Evolutionary conservation across 768 basidiomycete genomes (phyloP).

Genomic region (Trametes maxima): DNA sequence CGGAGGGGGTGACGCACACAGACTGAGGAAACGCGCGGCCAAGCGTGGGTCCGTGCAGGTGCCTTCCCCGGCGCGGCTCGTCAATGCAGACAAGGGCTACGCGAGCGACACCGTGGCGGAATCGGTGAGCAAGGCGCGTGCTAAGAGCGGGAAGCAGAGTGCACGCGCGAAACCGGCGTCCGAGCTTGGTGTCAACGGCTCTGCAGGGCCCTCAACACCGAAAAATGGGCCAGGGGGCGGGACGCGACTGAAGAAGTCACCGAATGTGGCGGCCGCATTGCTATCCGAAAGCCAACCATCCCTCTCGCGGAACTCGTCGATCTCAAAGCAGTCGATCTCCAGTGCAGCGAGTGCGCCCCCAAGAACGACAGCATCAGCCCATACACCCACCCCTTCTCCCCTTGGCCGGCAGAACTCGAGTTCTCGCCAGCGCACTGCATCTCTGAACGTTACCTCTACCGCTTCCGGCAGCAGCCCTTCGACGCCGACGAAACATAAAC

Average conservation of each 20-base stretch:
- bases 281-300: slow-evolving; percentile 19
- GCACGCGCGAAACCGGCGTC: slow-evolving; percentile 1
- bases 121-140: slow-evolving; percentile 20
- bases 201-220: slow-evolving; percentile 5
- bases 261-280: neutral
- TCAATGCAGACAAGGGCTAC: slow-evolving; percentile 28
- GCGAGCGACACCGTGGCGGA: slow-evolving; percentile 29
- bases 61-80: neutral
- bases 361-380: neutral
- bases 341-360: slow-evolving; percentile 30
- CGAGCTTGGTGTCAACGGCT: slow-evolving; percentile 5
- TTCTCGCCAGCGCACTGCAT: slow-evolving; percentile 23
- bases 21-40: slow-evolving; percentile 24
- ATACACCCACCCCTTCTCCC: neutral
- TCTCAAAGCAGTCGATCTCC: slow-evolving; percentile 30
- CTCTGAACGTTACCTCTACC: slow-evolving; percentile 17
- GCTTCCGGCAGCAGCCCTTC: neutral
- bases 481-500: slow-evolving; percentile 16
- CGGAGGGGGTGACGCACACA: slow-evolving; percentile 2
- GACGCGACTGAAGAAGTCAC: slow-evolving; percentile 14
- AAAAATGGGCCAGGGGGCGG: neutral
- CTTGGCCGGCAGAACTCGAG: slow-evolving; percentile 6
- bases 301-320: slow-evolving; percentile 32
- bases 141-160: slow-evolving; percentile 10
- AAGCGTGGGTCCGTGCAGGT: slow-evolving; percentile 26